Evolutionary conservation across 1,139 yeast species (phyloP).

Genomic region (Sugiyamaella grinbergsii): DNA sequence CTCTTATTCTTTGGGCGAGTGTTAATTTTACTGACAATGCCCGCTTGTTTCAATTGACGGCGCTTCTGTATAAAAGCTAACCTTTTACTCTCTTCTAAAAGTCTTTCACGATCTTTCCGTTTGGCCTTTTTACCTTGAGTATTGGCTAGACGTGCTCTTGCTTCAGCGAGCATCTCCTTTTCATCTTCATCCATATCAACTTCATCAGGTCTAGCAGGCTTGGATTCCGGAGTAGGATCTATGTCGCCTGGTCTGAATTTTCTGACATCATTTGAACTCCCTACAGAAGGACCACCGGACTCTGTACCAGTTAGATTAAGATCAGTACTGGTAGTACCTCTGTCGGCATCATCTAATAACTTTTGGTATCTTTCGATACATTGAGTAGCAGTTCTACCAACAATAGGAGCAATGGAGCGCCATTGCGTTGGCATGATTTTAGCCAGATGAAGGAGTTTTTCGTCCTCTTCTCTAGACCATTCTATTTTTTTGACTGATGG

Average conservation of each 20-base stretch:
- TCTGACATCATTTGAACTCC: constrained; percentile 39
- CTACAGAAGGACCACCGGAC: constrained; percentile 48
- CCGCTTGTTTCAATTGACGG: constrained; percentile 84
- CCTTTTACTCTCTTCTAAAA: constrained; percentile 72
- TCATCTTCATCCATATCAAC: constrained; percentile 86
- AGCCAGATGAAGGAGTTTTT: constrained; percentile 64
- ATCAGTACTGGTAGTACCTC: constrained; percentile 37
- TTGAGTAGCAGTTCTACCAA: constrained; percentile 85
- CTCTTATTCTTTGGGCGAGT: constrained; percentile 58
- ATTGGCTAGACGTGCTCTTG: constrained; percentile 85
- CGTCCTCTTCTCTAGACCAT: constrained; percentile 82
- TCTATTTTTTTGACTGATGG: constrained; percentile 65
- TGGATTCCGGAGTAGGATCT: constrained; percentile 75
- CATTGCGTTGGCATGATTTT: constrained; percentile 87
- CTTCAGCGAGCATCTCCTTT: constrained; percentile 89
- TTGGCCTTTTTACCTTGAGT: constrained; percentile 96
- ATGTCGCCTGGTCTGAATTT: constrained; percentile 52
- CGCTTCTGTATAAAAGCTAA: constrained; percentile 78
- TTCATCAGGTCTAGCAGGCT: constrained; percentile 80
- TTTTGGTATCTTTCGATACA: constrained; percentile 87
- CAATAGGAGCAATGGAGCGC: constrained; percentile 79
- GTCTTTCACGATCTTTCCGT: constrained; percentile 81
- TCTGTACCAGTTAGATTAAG: constrained; percentile 56
- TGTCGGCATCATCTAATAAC: constrained; percentile 60
- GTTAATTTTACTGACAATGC: constrained; percentile 60